Conservation (phyloP, 1,139 yeast genomes). For the Suhomyces yuchorum region DNA sequence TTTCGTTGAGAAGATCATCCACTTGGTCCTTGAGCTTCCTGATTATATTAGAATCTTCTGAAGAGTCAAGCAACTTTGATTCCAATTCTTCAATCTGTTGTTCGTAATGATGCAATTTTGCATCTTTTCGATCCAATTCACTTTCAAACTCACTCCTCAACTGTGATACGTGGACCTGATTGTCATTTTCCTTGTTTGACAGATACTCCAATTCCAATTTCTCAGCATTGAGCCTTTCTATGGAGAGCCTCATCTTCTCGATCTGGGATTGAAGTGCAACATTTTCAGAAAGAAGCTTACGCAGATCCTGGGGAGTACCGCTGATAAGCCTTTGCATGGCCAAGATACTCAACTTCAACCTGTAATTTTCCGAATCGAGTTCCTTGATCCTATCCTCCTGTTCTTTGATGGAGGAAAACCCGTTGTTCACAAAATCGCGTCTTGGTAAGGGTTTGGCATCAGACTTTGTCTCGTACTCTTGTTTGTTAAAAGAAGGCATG, state of each 20-base stretch:
- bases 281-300: slow-evolving; percentile 40
- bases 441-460: slow-evolving; percentile 14
- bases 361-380: slow-evolving; percentile 62
- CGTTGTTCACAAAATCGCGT: slow-evolving; percentile 25
- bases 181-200: slow-evolving; percentile 22
- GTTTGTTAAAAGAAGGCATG: slow-evolving; percentile 6
- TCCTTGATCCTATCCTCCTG: slow-evolving; percentile 54
- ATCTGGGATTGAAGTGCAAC: slow-evolving; percentile 43
- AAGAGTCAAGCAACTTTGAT: slow-evolving; percentile 4
- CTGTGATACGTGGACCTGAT: slow-evolving; percentile 9
- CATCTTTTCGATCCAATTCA: slow-evolving; percentile 20
- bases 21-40: slow-evolving; percentile 17
- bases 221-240: slow-evolving; percentile 18
- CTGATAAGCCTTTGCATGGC: slow-evolving; percentile 53
- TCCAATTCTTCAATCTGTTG: slow-evolving; percentile 11
- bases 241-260: slow-evolving; percentile 24
- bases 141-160: slow-evolving; percentile 14
- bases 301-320: slow-evolving; percentile 47
- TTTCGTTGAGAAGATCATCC: slow-evolving; percentile 11
- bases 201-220: slow-evolving; percentile 11
- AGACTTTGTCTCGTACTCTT: background rate
- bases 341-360: slow-evolving; percentile 59
- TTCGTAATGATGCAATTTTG: slow-evolving; percentile 15
- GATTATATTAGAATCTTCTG: slow-evolving; percentile 9
- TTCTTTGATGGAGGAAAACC: slow-evolving; percentile 46